phyloP scores from a whole-genome alignment of 768 basidiomycete species.

The Panaeolus papilionaceus region DNA sequence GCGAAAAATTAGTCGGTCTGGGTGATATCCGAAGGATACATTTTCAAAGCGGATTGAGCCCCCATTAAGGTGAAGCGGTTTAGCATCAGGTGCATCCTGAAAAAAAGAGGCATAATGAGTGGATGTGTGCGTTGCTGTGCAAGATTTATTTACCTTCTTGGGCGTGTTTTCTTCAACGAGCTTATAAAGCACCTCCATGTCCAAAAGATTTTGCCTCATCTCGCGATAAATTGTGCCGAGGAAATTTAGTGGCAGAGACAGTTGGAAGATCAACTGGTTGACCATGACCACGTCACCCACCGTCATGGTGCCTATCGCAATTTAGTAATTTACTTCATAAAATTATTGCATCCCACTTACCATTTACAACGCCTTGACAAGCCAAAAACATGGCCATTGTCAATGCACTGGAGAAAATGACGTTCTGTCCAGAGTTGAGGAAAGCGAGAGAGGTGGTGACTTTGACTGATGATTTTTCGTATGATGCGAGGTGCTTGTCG shows the following conservation, averaged over 20 bases:
- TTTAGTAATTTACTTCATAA: not conserved
- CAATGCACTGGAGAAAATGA: conserved; percentile 94
- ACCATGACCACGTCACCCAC: conserved; percentile 99
- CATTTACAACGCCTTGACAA: conserved; percentile 92
- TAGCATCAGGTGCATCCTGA: conserved; percentile 74
- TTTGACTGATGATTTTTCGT: conserved; percentile 92
- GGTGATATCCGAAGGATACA: conserved; percentile 90
- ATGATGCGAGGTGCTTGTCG: conserved; percentile 84
- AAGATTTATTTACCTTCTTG: conserved; percentile 49
- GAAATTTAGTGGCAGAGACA: conserved; percentile 96
- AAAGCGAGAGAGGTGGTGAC: conserved; percentile 94
- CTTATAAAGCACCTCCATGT: conserved; percentile 96
- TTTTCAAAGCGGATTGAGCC: conserved; percentile 94
- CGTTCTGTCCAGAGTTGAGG: conserved; percentile 95
- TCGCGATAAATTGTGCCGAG: conserved; percentile 97
- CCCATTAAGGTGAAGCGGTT: conserved; percentile 72
- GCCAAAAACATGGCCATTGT: conserved; percentile 97
- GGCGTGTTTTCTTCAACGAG: conserved; percentile 83
- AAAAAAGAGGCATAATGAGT: not conserved
- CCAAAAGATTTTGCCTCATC: conserved; percentile 92
- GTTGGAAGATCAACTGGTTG: conserved; percentile 97
- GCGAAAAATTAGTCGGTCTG: conserved; percentile 90
- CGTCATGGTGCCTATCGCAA: conserved; percentile 86
- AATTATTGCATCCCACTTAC: conserved; percentile 45
- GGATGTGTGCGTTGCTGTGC: conserved; percentile 20